Evolutionary conservation across 179 eudicot species (phyloP), one percentile per base, ranked within the genome.

Genomic region (Sideroxylon spinosum): DNA sequence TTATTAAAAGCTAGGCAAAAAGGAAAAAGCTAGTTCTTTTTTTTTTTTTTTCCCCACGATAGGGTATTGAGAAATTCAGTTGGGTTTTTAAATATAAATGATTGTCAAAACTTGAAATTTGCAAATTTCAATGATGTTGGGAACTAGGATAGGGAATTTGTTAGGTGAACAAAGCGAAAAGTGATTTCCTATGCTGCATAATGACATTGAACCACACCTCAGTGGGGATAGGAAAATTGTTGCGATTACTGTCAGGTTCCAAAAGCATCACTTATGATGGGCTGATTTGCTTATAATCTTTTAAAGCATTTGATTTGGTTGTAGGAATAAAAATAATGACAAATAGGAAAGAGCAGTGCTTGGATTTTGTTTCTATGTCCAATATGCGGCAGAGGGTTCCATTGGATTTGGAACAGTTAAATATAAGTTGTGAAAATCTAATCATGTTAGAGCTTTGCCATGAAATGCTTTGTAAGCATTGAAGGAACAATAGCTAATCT

Each of bases 271-370:
- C n/a, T 69, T 11, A 46, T 49, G 17, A 26, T 28, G 46, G 56
- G 56, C 73, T 69, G 50, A 11, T 69, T 71, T 73, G 76, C 26
- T 28, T 53, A 71, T 71, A n/a, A 71, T 23, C 37, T 32, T 50
- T n/a, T 25, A 50, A 26, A 20, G 26, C 49, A 16, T 3, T 11
- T 1, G 37, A 25, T 28, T 29, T 59, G 14, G 32, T 59, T 22
- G 14, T 9, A 12, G 16, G 11, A 46, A 50, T 46, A 17, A 49
- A 52, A 49, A 59, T 59, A 17, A n/a, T n/a, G n/a, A 59, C 12
- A 71, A 23, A 23, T 50, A 52, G 74, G 0, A 49, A 28, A 69
- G 25, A 70, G 23, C n/a, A 71, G 9, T 55, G 56, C 9, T 69
- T 46, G 23, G 72, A 69, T 5, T 55, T 10, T 69, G 56, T 69